A percentile compares a stretch with the other conserved stretches of the same genome.
Conservation (phyloP, 331 rosid species). For the Dryas integrifolia region DNA sequence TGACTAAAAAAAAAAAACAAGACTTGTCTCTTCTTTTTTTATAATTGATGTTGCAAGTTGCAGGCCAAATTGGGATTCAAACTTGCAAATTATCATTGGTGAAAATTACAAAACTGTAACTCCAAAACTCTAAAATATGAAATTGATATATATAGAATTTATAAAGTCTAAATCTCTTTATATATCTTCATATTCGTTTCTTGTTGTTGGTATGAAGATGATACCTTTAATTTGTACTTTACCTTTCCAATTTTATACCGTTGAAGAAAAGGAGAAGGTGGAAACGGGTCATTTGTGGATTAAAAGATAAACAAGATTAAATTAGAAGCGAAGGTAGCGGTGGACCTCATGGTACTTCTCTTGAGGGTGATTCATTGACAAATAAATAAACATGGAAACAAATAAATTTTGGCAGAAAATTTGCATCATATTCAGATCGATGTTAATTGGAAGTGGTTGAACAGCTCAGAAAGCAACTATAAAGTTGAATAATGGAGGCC, state of each 20-base stretch:
- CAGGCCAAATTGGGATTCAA: no score
- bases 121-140: no score
- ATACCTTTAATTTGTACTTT: neutral
- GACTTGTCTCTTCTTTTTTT: no score
- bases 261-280: conserved; percentile 9
- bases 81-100: no score
- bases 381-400: neutral
- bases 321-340: conserved; percentile 8
- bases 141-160: no score
- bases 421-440: no score
- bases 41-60: no score
- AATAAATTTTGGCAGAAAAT: neutral
- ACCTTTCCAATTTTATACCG: neutral
- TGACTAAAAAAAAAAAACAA: no score
- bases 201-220: conserved; percentile 18
- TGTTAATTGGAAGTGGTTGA: neutral
- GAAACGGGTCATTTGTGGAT: conserved; percentile 1
- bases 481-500: neutral
- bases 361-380: no score
- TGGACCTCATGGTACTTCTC: no score
- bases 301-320: conserved; percentile 12
- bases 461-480: neutral
- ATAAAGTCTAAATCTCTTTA: neutral
- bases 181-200: conserved; percentile 26
- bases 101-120: no score